Base-by-base conservation (phyloP, 805 yeast genomes). In the Starmerella bombi region DNA sequence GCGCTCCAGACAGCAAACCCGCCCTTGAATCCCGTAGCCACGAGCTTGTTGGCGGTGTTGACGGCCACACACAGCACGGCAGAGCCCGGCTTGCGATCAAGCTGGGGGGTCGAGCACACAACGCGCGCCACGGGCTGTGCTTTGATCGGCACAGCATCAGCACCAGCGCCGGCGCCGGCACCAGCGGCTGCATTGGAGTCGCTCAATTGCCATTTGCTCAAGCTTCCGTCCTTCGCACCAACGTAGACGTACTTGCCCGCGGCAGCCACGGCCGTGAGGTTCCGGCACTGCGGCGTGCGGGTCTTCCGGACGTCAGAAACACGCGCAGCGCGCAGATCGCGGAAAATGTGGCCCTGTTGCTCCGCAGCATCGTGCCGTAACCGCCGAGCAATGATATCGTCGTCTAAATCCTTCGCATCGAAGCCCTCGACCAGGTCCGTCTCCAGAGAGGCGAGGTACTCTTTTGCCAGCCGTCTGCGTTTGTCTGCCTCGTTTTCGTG, bases 21-120 rank as follows among this genome's bases (percentile, higher is more conserved):
- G 60, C 86, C 96, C 39, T 67, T 67, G 36, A 95, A 94, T 41
- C 97, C 98, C 2, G 95, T 86, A 7, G 81, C 94, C 9, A 91
- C 80, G 56, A 67, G 83, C 51, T 71, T 78, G 16, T 96, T 95
- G 60, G 85, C 91, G 5, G 88, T 80, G 37, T 84, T 76, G 4
- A 80, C 85, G 0, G 93, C 93, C 20, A 84, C 75, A 38, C 88
- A 66, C 42, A 75, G 66, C 30, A 88, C 77, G 53, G 77, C 83
- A 51, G 72, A 88, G 96, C 29, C 86, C 86, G 54, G 76, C 75
- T 23, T 16, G 16, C 34, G 12, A 7, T 37, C 42, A 4, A 35
- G 32, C 21, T 16, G 31, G 19, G 48, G 45, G 23, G 28, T 25
- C 29, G 8, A 5, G 10, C 32, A 18, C 10, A 18, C 32, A 18